Evolutionary conservation across 352 stramenopile species (phyloP), one percentile per base, ranked within the genome.

Genomic region (Phytophthora pluvialis): DNA sequence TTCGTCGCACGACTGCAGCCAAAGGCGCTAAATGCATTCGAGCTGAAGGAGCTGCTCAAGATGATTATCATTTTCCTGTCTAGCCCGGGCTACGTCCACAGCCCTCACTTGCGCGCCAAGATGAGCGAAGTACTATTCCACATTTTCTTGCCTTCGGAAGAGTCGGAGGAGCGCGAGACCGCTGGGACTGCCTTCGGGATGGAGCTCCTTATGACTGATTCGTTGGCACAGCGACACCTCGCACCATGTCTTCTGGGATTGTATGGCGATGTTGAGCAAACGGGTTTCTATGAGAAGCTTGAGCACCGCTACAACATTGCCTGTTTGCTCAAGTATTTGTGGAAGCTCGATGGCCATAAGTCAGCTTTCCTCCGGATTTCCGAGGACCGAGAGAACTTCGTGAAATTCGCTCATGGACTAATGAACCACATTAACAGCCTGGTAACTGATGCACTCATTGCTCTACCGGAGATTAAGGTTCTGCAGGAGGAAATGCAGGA

Each of bases 351-450:
- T 13, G 93, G 94, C 25, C 97, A 99, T 78, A 97, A 98, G 61
- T 65, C 89, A 9, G 96, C 97, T 5, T 99, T 99, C 69, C 77
- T 93, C 40, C 68, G 80, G 26, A 99, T 99, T 63, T 92, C 95
- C 4, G 78, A 93, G 60, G 93, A 98, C 65, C 84, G 91, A 61
- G 76, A 90, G 12, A 94, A 80, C 38, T 99, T 99, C 65, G 93
- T 99, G 57, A 98, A 97, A 64, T 99, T 99, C 81, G 95, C 97
- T 7, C 98, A 99, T 67, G 97, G 97, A 13, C 90, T 99, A 60
- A 98, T 99, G 73, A 99, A 99, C 76, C 97, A 99, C 75, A 99
- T 98, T 60, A 99, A 99, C 70, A 84, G 90, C 33, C 74, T 99
- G 31, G 97, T 99, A 32, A 97, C 94, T 0, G 93, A 90, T 72